Conservation (phyloP, 805 yeast genomes). For the Debaryomyces hansenii region DNA sequence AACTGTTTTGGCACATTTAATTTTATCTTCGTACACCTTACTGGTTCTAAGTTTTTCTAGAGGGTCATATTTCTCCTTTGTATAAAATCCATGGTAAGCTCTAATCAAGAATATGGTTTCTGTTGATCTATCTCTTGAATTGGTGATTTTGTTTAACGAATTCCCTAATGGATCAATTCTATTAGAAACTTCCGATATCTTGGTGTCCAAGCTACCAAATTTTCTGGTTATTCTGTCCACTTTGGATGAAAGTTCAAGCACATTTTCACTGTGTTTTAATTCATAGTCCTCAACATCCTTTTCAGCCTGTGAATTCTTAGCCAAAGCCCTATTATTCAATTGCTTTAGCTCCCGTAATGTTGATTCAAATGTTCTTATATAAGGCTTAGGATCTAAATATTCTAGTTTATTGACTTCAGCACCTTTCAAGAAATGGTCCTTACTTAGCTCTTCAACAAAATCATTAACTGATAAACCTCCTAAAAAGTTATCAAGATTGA, state of each 20-base stretch:
- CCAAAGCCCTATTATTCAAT: conserved; percentile 55
- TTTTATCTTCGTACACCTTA: conserved; percentile 47
- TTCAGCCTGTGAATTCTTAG: conserved; percentile 51
- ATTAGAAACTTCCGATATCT: conserved; percentile 56
- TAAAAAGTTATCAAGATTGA: conserved; percentile 62
- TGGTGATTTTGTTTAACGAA: conserved; percentile 63
- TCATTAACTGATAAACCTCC: conserved; percentile 73
- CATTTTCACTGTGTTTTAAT: conserved; percentile 64
- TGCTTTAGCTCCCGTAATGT: conserved; percentile 70
- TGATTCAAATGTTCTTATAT: conserved; percentile 88
- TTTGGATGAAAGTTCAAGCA: conserved; percentile 52
- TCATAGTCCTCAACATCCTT: conserved; percentile 61
- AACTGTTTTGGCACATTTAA: conserved; percentile 68
- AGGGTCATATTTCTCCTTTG: conserved; percentile 54
- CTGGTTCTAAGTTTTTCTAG: conserved; percentile 59
- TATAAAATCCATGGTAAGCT: conserved; percentile 74
- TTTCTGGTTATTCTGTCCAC: conserved; percentile 46
- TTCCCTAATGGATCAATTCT: conserved; percentile 71
- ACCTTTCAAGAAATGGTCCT: conserved; percentile 56
- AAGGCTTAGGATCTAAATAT: conserved; percentile 87
- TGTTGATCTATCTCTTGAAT: conserved; percentile 69
- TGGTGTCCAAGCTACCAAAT: conserved; percentile 51
- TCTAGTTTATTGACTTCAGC: conserved; percentile 52
- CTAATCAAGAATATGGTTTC: conserved; percentile 72
- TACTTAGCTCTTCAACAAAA: conserved; percentile 76